A percentile compares a stretch with the other conserved stretches of the same genome.
These are phyloP conservation scores for Rhodotorula sphaerocarpa DNA, from an alignment of 768 basidiomycete genomes.

Conservation along the genomic window DNA sequence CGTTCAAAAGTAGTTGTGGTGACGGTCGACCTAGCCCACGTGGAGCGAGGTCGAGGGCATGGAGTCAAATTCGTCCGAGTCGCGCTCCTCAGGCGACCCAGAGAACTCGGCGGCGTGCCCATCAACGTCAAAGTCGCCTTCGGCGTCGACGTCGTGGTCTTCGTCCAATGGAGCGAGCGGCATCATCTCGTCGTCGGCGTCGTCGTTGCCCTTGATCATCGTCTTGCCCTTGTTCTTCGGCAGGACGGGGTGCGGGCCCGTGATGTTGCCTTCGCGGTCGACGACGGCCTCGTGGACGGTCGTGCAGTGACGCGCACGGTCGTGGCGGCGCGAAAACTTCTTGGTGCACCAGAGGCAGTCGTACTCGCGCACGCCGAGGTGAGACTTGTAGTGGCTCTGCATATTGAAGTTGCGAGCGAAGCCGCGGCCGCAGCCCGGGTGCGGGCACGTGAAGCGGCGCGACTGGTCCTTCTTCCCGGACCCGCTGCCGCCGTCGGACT, in stretches of 20 bases:
- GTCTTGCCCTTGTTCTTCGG: too few species aligned
- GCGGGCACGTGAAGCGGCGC: conserved; percentile 30
- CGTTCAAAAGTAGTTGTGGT: neutral
- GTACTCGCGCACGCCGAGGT: conserved; percentile 36
- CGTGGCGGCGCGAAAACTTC: conserved; percentile 37
- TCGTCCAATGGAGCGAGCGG: neutral
- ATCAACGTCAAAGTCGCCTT: conserved; percentile 4
- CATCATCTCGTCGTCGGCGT: neutral
- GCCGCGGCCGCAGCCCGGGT: conserved; percentile 31
- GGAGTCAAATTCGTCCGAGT: too few species aligned
- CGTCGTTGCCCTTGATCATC: too few species aligned
- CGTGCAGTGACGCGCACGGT: conserved; percentile 37
- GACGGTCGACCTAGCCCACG: neutral
- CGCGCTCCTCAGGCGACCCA: neutral
- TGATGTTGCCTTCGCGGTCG: conserved; percentile 24
- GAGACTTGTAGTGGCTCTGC: conserved; percentile 32
- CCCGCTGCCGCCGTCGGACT: neutral
- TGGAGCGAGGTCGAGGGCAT: neutral
- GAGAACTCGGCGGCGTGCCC: neutral
- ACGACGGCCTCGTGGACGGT: conserved; percentile 34
- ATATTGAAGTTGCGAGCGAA: conserved; percentile 40
- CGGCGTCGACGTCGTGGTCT: neutral
- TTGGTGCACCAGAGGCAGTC: conserved; percentile 37
- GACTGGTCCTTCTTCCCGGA: conserved; percentile 24
- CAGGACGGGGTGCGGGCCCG: neutral